Evolutionary conservation across 306 rosid genomes (phyloP).

Genomic region (Trifolium pratense): DNA sequence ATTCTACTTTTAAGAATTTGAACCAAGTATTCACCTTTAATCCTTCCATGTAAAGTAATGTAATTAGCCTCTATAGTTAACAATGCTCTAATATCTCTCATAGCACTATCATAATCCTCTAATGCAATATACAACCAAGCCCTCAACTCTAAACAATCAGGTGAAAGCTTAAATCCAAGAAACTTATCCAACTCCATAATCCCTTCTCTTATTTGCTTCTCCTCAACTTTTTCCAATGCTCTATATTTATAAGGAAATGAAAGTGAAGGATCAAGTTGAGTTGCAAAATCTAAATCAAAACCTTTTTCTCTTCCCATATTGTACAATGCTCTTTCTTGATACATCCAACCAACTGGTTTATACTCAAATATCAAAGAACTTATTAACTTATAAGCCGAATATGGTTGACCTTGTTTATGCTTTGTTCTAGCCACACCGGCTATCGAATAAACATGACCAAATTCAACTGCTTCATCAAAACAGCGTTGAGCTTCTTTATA

Average conservation of each 20-base stretch:
- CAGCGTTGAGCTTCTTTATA: conserved; percentile 57
- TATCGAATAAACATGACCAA: conserved; percentile 73
- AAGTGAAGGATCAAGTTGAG: conserved; percentile 77
- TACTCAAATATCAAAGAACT: conserved; percentile 66
- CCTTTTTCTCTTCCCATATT: conserved; percentile 71
- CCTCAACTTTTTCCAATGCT: conserved; percentile 64
- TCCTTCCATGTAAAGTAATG: conserved; percentile 59
- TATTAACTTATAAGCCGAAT: conserved; percentile 72
- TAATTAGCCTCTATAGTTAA: conserved; percentile 73
- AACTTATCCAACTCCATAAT: conserved; percentile 66
- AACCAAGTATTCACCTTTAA: conserved; percentile 60
- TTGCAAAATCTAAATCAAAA: conserved; percentile 72
- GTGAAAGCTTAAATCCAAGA: conserved; percentile 67
- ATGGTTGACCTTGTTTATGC: conserved; percentile 72
- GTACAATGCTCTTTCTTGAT: conserved; percentile 79
- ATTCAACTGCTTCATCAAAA: conserved; percentile 68
- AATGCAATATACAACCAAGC: conserved; percentile 73
- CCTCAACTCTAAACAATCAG: conserved; percentile 76
- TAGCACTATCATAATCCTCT: conserved; percentile 66
- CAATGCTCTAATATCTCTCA: conserved; percentile 70
- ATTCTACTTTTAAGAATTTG: conserved; percentile 49
- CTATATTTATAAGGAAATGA: conserved; percentile 72
- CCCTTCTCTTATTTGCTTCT: conserved; percentile 67
- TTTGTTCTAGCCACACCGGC: conserved; percentile 80
- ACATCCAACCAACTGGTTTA: conserved; percentile 89